Evolutionary conservation across 768 basidiomycete species (phyloP).

Genomic region (Pleurotus djamor): DNA sequence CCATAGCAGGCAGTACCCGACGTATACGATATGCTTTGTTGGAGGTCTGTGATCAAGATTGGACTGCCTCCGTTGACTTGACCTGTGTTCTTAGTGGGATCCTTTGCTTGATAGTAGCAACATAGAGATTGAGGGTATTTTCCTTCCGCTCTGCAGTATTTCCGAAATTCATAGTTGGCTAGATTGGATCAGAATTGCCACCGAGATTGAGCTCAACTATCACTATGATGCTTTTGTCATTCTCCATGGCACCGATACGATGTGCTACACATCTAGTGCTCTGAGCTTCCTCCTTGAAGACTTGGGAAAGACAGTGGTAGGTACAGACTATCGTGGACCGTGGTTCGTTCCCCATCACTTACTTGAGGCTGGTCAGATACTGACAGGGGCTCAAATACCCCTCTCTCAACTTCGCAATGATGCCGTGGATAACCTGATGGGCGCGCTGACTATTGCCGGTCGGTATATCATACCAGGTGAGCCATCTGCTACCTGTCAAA

Average conservation of each 20-base stretch:
- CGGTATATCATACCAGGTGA: slow-evolving; percentile 89
- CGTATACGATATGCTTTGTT: slow-evolving; percentile 84
- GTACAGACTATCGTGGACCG: slow-evolving; percentile 7
- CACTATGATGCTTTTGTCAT: slow-evolving; percentile 89
- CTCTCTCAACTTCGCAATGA: slow-evolving; percentile 91
- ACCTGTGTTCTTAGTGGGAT: slow-evolving; percentile 63
- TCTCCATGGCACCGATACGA: slow-evolving; percentile 89
- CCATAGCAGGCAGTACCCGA: slow-evolving; percentile 54
- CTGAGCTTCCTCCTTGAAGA: slow-evolving; percentile 91
- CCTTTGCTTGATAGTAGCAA: slow-evolving; percentile 89
- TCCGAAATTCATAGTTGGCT: slow-evolving; percentile 10
- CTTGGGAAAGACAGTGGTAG: slow-evolving; percentile 86
- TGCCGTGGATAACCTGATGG: slow-evolving; percentile 90
- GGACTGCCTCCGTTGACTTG: background rate
- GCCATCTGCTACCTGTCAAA: background rate
- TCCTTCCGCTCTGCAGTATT: slow-evolving; percentile 5
- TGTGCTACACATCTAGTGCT: slow-evolving; percentile 88
- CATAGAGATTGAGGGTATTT: slow-evolving; percentile 73
- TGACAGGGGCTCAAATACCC: slow-evolving; percentile 94
- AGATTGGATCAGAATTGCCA: slow-evolving; percentile 92
- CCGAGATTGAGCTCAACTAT: slow-evolving; percentile 93
- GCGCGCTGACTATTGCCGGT: slow-evolving; percentile 85
- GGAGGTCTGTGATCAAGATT: slow-evolving; percentile 48
- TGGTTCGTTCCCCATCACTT: background rate
- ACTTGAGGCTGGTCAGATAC: slow-evolving; percentile 52